phyloP scores from a whole-genome alignment of 352 stramenopile species.

The Thraustotheca clavata region DNA sequence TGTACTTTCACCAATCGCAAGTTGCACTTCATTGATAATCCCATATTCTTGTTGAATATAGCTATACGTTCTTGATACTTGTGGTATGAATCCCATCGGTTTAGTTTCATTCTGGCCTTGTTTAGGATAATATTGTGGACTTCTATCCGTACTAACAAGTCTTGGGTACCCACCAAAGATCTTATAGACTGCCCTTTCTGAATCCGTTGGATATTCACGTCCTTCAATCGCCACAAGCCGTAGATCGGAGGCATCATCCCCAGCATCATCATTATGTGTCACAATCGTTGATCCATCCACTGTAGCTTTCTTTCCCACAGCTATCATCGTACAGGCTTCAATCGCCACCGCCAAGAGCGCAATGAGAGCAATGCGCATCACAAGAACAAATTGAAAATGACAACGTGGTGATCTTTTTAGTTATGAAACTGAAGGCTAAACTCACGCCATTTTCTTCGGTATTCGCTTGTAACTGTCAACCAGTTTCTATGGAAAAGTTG shows the following conservation, averaged over 20 bases:
- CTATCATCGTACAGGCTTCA: constrained; percentile 19
- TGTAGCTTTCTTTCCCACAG: constrained; percentile 14
- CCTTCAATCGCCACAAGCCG: constrained; percentile 10
- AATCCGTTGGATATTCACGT: background rate
- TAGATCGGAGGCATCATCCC: constrained; percentile 16
- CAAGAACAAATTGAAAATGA: background rate
- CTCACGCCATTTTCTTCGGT: background rate
- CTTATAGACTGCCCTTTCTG: constrained; percentile 7
- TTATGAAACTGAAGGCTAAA: background rate
- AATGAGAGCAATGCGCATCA: background rate
- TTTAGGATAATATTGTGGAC: background rate
- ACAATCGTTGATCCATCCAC: constrained; percentile 23
- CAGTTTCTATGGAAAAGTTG: background rate
- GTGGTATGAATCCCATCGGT: constrained; percentile 33
- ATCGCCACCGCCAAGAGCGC: background rate
- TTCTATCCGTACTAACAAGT: background rate
- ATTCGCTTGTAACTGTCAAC: background rate
- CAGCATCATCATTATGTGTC: constrained; percentile 22
- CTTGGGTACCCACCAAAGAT: constrained; percentile 14
- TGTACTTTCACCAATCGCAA: constrained; percentile 63
- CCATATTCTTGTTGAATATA: constrained; percentile 67
- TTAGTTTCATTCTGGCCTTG: background rate
- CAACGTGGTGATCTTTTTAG: background rate
- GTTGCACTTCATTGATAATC: constrained; percentile 61
- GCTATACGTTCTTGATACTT: constrained; percentile 53